Base-by-base conservation (phyloP, 2,329 filamentous ascomycete genomes). In the Phialemoniopsis sp. region DNA sequence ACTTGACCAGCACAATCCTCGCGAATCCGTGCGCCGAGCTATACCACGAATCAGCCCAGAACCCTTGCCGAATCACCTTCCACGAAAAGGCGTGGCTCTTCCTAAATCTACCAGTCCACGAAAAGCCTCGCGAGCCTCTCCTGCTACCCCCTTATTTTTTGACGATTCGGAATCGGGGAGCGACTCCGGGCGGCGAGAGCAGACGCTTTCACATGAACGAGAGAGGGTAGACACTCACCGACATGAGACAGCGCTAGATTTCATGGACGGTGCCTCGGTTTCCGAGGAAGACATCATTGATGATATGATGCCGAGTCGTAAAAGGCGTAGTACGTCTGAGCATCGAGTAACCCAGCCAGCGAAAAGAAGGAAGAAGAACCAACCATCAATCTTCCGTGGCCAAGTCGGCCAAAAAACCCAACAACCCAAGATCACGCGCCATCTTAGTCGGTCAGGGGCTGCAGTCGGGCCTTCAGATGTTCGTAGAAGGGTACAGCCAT, bases 281-380 rank as follows among this genome's bases (percentile, higher is more conserved):
- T 52, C 76, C 26, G 76, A 80, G 47, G 72, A 78, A 18, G 64
- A 78, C 38, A 49, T 55, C 10, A 63, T 80, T 30, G 75, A 79
- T 45, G 57, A 51, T 15, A 79, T 80, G 73, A 48, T 66, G 4
- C 57, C 65, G 2, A 59, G 21, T 26, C 21, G 61, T 16, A 57
- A 53, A 15, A 74, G 71, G 50, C 65, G 68, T 56, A 62, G 46
- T 36, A 59, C 37, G 52, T 51, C 42, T 19, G 57, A 40, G 41
- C 52, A 17, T 43, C 58, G 13, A 37, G 54, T 28, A 41, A 58
- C 48, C 16, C 39, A 51, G 15, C 34, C 53, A 50, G 41, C 52
- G 40, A 58, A 59, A 46, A 55, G 58, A 50, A 53, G 35, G 21
- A 59, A 47, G 37, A 53, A 42, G 6, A 47, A 48, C 13, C 48